Evolutionary conservation across 2,329 filamentous ascomycete species (phyloP).

Genomic region (Hymenoscyphus scutula): DNA sequence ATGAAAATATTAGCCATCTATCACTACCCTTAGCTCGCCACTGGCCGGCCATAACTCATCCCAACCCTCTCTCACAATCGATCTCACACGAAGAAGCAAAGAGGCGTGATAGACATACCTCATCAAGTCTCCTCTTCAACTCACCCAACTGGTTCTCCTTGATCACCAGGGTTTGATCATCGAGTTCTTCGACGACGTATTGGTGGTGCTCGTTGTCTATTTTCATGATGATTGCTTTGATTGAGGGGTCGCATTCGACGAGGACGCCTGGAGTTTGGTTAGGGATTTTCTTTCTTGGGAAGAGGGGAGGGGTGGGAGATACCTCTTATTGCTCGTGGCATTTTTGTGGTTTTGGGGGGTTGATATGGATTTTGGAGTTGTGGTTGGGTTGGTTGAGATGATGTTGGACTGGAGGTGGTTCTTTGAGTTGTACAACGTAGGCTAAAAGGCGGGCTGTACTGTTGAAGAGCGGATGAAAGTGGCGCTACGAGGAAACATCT

Average conservation of each 20-base stretch:
- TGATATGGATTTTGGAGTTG: background rate
- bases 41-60: no score
- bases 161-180: slow-evolving; percentile 72
- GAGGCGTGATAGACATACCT: slow-evolving; percentile 45
- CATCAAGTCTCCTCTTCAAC: slow-evolving; percentile 67
- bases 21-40: no score
- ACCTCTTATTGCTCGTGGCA: slow-evolving; percentile 60
- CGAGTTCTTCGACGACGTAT: slow-evolving; percentile 76
- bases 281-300: background rate
- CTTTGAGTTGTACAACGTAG: background rate
- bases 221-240: slow-evolving; percentile 80
- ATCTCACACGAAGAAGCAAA: background rate
- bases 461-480: no score
- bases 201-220: slow-evolving; percentile 70
- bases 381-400: background rate
- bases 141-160: slow-evolving; percentile 69
- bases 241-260: slow-evolving; percentile 80
- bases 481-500: no score
- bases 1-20: background rate
- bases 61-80: background rate
- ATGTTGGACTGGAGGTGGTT: background rate
- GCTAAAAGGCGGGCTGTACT: no score
- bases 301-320: slow-evolving; percentile 19
- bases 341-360: slow-evolving; percentile 28
- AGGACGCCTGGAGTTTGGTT: slow-evolving; percentile 58